Percentiles rank a stretch among this genome's conserved stretches.
phyloP scores from a whole-genome alignment of 306 rosid genomes.

The peach (Prunus persica) region DNA sequence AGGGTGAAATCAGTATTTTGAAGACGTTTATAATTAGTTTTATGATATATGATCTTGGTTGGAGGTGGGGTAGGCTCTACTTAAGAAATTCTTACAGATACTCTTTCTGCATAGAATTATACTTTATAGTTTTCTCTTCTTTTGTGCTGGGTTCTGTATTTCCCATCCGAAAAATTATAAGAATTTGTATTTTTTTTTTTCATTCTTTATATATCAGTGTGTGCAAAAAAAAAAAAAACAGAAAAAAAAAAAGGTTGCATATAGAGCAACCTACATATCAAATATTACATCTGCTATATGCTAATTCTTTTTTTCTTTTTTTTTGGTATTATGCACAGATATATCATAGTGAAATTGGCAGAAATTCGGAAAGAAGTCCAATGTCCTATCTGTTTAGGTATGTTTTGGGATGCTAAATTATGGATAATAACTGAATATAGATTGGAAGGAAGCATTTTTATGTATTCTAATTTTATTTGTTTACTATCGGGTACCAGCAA shows the following conservation, averaged over 20 bases:
- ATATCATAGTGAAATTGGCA: conserved; percentile 47
- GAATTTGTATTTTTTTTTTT: neutral
- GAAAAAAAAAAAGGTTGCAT: neutral
- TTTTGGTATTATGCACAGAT: conserved; percentile 47
- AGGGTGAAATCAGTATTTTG: conserved; percentile 1
- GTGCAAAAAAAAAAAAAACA: neutral
- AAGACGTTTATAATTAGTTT: neutral
- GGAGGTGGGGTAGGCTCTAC: neutral
- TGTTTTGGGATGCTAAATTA: conserved; percentile 3
- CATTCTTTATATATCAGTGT: neutral
- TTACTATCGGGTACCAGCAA: neutral
- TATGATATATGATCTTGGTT: neutral
- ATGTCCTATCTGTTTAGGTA: conserved; percentile 89
- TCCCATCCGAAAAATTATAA: neutral
- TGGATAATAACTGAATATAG: conserved; percentile 10
- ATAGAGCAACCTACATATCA: conserved; percentile 1
- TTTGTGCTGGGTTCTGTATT: neutral
- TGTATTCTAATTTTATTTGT: neutral
- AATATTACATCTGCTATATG: neutral
- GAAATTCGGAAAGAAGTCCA: conserved; percentile 70
- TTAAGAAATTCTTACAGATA: neutral
- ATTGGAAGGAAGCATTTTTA: conserved; percentile 11
- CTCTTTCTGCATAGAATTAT: neutral
- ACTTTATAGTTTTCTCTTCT: neutral
- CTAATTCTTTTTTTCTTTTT: conserved; percentile 18